Evolutionary conservation across 306 rosid genomes (phyloP), one percentile per base, ranked within the genome.

Genomic region (Trichosanthes truncata): DNA sequence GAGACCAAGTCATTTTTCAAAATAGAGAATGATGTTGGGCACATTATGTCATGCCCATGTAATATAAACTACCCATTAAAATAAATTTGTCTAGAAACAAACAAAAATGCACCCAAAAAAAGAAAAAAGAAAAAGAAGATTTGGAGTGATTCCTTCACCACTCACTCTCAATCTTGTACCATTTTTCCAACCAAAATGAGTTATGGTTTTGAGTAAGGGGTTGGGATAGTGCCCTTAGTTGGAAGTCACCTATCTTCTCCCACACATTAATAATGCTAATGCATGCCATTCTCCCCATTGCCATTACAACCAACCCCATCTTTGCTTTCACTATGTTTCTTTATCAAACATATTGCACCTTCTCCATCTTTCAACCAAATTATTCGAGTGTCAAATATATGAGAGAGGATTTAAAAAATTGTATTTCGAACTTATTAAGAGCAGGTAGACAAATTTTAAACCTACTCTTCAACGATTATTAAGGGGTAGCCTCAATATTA

Each of bases 131-230:
- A 0, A 18, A 14, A n/a, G n/a, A n/a, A n/a, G n/a, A n/a, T n/a
- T 26, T 48, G 43, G 20, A 48, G 15, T 75, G 76, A 71, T 71
- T 43, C 76, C 11, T n/a, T 71, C 76, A 71, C 26, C 76, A 71
- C 56, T 43, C n/a, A 71, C 35, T 69, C 36, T 21, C 56, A 71
- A 71, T 21, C n/a, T 11, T 69, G 76, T 41, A 69, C 49, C 17
- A 21, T 36, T 41, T 65, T 65, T 69, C 36, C 55, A 69, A 41
- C 76, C 55, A 43, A 71, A 71, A 43, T 71, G 14, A 71, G 55
- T 71, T 43, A 10, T 65, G 56, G 10, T 23, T 71, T 68, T 38
- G 29, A n/a, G 49, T 68, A 11, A 61, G 9, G 17, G 21, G 8
- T 12, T 23, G 56, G 12, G 6, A 71, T 71, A 46, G 40, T 52